Evolutionary conservation across 2,329 filamentous ascomycete species (phyloP), one percentile per base, ranked within the genome.

Genomic region (Trichothecium roseum): DNA sequence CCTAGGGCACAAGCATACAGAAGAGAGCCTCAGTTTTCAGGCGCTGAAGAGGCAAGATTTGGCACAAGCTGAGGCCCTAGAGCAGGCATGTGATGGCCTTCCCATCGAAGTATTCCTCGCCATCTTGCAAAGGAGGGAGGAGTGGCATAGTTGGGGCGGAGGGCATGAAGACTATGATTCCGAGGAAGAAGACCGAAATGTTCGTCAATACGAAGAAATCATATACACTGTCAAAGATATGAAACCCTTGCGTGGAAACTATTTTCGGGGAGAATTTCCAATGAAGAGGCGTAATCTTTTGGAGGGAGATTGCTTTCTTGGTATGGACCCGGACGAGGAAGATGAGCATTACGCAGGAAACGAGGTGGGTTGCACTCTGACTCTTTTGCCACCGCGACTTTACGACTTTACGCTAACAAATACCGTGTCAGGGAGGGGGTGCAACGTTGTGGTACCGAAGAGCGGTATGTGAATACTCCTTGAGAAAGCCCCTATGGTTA

Each of bases 1-100:
- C 8, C 45, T 64, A 4, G 51, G 52, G 3, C 45, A 61, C 34
- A 45, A 53, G 16, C 61, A 62, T 36, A 53, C 49, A 4, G 46
- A 56, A 28, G 49, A 47, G 18, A 54, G 44, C 34, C 37, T 55
- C n/a, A 56, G 55, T 3, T 40, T 49, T 16, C 29, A 32, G 10
- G 37, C 29, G 0, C 36, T 63, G 8, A 55, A 59, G 32, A 30
- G 39, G 1, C 35, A 32, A 0, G 59, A 62, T 34, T 30, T 44
- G 9, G 35, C 39, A 2, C 43, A 45, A 2, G 44, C 54, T 1
- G 43, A 53, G 8, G 37, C 35, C 14, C 45, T 62, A 5, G 39
- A 42, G 2, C 29, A 48, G 2, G 14, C 51, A 2, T 51, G 49
- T 9, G 34, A 38, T 0, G 47, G 49, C 3, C 36, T 55, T 1